A percentile compares a stretch with the other conserved stretches of the same genome.
Conservation (phyloP, 768 basidiomycete genomes). For the Lactifluus subvellereus region DNA sequence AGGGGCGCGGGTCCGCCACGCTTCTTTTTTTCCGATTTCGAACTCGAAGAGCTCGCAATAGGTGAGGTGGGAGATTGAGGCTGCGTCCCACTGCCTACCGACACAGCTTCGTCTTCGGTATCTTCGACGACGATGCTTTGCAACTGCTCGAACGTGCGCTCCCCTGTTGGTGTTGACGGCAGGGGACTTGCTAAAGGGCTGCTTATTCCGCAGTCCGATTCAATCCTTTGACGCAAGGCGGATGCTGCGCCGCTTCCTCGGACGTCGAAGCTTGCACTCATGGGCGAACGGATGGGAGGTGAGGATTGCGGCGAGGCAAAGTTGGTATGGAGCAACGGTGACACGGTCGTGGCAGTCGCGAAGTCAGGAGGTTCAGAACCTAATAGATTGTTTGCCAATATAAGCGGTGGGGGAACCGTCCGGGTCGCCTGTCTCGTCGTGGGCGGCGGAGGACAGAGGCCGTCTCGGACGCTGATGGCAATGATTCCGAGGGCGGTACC, state of each 20-base stretch:
- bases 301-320: slow-evolving; percentile 39
- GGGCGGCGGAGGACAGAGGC: neutral
- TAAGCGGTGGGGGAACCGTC: slow-evolving; percentile 5
- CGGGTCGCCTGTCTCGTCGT: neutral
- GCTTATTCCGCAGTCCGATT: slow-evolving; percentile 5
- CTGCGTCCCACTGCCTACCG: slow-evolving; percentile 9
- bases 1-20: slow-evolving; percentile 30
- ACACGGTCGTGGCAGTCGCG: slow-evolving; percentile 24
- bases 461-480: neutral
- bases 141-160: neutral
- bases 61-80: neutral
- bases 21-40: slow-evolving; percentile 24
- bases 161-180: neutral
- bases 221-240: slow-evolving; percentile 15
- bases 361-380: slow-evolving; percentile 32
- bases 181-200: neutral
- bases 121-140: slow-evolving; percentile 7
- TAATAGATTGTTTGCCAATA: neutral
- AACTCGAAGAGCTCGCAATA: slow-evolving; percentile 14
- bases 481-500: neutral
- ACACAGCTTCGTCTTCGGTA: slow-evolving; percentile 24
- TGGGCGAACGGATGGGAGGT: slow-evolving; percentile 20
- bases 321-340: slow-evolving; percentile 34
- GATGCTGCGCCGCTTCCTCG: slow-evolving; percentile 7
- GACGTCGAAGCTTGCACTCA: slow-evolving; percentile 20